A percentile compares a stretch with the other conserved stretches of the same genome.
phyloP scores from a whole-genome alignment of 1,284 basidiomycete genomes.

The Fistulinella cinereoalba region DNA sequence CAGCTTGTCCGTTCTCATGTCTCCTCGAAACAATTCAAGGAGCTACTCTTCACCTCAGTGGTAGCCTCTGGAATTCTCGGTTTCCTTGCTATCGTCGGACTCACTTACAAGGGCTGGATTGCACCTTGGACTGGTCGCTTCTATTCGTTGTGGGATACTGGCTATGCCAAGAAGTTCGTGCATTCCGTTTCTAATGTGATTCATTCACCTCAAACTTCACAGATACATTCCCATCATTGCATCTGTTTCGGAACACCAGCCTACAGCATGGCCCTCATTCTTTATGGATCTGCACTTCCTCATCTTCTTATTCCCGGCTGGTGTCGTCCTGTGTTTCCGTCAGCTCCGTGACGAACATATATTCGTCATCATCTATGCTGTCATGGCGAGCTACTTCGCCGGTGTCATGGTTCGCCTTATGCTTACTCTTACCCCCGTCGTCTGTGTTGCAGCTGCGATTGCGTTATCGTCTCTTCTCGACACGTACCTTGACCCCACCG shows the following conservation, averaged over 20 bases:
- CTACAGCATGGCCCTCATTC: constrained; percentile 99
- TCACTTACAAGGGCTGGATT: constrained; percentile 95
- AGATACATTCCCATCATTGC: constrained; percentile 98
- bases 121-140: constrained; percentile 99
- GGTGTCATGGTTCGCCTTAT: constrained; percentile 99
- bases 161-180: constrained; percentile 91
- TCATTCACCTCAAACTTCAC: constrained; percentile 13
- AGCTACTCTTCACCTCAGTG: constrained; percentile 70
- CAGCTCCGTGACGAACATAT: constrained; percentile 95
- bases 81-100: constrained; percentile 64
- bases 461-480: constrained; percentile 89
- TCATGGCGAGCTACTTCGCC: constrained; percentile 96
- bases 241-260: constrained; percentile 99
- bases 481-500: constrained; percentile 77
- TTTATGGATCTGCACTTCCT: constrained; percentile 99
- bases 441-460: constrained; percentile 90
- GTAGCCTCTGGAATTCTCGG: constrained; percentile 74
- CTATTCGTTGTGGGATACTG: constrained; percentile 99
- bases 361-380: constrained; percentile 98
- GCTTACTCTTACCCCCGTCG: constrained; percentile 89
- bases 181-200: constrained; percentile 1
- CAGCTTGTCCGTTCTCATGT: constrained; percentile 89
- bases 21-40: constrained; percentile 91
- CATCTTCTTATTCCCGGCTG: constrained; percentile 97
- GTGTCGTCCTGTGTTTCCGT: constrained; percentile 91